A percentile compares a stretch with the other conserved stretches of the same genome.
phyloP scores from a whole-genome alignment of 768 basidiomycete species.

The Pulveroboletus sp. region DNA sequence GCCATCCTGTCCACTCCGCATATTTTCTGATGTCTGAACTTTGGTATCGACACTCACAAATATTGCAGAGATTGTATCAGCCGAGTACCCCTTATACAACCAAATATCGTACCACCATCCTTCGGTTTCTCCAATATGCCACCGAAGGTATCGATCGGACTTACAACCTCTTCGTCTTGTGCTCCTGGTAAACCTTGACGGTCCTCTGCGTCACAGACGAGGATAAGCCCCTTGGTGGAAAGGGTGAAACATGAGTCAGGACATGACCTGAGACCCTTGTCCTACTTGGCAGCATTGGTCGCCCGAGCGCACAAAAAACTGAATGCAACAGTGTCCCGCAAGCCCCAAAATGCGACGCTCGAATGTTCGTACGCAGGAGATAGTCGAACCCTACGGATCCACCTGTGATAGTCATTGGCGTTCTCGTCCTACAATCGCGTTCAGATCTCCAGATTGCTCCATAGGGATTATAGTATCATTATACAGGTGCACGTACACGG shows the following conservation, averaged over 20 bases:
- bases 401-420: not conserved
- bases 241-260: not conserved
- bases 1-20: not conserved
- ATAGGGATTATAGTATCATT: too few relatives aligned
- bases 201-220: not conserved
- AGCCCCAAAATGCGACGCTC: not conserved
- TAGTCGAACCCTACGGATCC: too few relatives aligned
- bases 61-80: not conserved
- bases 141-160: not conserved
- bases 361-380: too few relatives aligned
- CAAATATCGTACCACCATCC: not conserved
- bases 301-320: not conserved
- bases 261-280: not conserved
- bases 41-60: too few relatives aligned
- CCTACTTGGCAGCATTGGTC: not conserved
- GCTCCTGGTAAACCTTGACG: not conserved
- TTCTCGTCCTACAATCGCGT: not conserved
- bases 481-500: too few relatives aligned
- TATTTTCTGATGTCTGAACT: not conserved
- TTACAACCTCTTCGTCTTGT: not conserved
- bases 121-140: not conserved
- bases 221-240: not conserved
- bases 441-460: too few relatives aligned
- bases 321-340: not conserved
- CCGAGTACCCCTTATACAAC: too few relatives aligned